phyloP scores from a whole-genome alignment of 139 green algal genomes.

The Chlamydomonas sphaeroides region DNA sequence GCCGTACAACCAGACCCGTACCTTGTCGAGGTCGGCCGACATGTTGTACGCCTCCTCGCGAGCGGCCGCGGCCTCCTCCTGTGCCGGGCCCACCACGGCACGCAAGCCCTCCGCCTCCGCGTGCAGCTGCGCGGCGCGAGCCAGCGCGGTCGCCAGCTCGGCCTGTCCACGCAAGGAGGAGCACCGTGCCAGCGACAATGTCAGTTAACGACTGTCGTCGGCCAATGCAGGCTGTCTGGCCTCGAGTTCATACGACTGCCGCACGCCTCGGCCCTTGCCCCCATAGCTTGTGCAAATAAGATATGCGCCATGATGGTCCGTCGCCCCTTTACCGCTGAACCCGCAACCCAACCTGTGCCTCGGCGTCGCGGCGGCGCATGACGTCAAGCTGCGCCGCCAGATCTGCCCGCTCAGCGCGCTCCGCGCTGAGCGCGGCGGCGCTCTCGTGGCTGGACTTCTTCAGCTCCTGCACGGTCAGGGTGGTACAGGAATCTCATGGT shows the following conservation, averaged over 20 bases:
- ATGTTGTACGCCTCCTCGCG: constrained; percentile 22
- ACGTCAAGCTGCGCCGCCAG: constrained; percentile 24
- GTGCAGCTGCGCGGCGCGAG: background rate
- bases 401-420: background rate
- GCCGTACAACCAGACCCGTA: no score
- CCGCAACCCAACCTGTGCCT: constrained; percentile 36
- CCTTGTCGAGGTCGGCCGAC: constrained; percentile 21
- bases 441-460: constrained; percentile 3
- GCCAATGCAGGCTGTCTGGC: no score
- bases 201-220: no score
- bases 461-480: constrained; percentile 18
- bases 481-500: no score
- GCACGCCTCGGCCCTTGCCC: no score
- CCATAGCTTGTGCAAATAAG: no score
- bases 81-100: background rate
- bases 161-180: no score
- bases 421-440: background rate
- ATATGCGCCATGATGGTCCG: no score
- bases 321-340: no score
- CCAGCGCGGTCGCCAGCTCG: background rate
- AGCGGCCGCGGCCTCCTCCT: constrained; percentile 4
- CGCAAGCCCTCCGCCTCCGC: background rate
- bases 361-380: background rate
- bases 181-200: no score
- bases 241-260: no score